These are phyloP conservation scores for Triticum timopheevii DNA, from an alignment of 176 grass and related monocot genomes.

Conservation along the genomic window DNA sequence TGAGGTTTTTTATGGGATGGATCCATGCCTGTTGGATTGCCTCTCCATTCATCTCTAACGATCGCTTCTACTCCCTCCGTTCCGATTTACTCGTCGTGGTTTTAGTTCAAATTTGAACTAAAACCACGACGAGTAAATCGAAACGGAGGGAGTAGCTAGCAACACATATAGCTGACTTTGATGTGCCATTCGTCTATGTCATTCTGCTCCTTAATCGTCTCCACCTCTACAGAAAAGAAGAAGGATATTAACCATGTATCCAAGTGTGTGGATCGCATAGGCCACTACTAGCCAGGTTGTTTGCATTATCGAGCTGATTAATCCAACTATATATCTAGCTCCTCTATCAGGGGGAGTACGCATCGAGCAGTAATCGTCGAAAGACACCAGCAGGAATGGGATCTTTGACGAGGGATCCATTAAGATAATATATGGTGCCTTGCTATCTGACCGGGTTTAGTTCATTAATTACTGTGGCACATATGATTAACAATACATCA, in stretches of 20 bases:
- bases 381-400: neutral
- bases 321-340: too few relatives aligned
- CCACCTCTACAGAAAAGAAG: neutral
- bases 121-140: too few relatives aligned
- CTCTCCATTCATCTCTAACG: too few relatives aligned
- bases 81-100: too few relatives aligned
- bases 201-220: neutral
- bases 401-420: neutral
- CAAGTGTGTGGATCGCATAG: neutral
- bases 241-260: neutral
- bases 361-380: too few relatives aligned
- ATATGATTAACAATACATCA: conserved; percentile 7
- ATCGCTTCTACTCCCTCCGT: too few relatives aligned
- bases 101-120: too few relatives aligned
- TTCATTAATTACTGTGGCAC: neutral
- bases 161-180: too few relatives aligned
- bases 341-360: too few relatives aligned
- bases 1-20: neutral
- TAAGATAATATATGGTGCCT: neutral
- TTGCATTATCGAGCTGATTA: neutral
- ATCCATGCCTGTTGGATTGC: neutral
- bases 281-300: neutral
- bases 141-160: too few relatives aligned
- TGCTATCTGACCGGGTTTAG: neutral
- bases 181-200: neutral